These are phyloP conservation scores for Petunia axillaris DNA, from an alignment of 257 asterid species.

Conservation along the genomic window DNA sequence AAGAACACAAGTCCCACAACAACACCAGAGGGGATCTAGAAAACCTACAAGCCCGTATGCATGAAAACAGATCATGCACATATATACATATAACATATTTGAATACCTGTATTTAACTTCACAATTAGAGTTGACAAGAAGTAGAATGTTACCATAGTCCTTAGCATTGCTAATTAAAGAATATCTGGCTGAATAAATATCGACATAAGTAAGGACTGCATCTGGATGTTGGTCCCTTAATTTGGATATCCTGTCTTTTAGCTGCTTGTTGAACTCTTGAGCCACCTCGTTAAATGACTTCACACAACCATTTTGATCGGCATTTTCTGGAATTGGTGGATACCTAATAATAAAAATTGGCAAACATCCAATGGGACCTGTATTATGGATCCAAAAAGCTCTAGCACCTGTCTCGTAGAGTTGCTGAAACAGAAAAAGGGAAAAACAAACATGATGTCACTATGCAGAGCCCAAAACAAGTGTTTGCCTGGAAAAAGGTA, in stretches of 20 bases:
- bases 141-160: conserved; percentile 26
- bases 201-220: conserved; percentile 31
- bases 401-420: conserved; percentile 36
- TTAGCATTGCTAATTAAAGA: conserved; percentile 31
- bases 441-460: not conserved
- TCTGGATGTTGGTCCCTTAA: conserved; percentile 24
- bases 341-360: conserved; percentile 15
- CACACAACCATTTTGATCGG: conserved; percentile 34
- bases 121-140: not conserved
- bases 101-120: not conserved
- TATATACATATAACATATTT: not conserved
- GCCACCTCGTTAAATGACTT: conserved; percentile 31
- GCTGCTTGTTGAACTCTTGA: conserved; percentile 34
- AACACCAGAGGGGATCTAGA: conserved; percentile 22
- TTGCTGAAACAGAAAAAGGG: conserved; percentile 14
- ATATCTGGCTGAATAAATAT: conserved; percentile 36
- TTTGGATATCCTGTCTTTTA: conserved; percentile 22
- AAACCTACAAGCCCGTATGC: conserved; percentile 28
- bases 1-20: conserved; percentile 34
- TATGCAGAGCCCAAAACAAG: not conserved
- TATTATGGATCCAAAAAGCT: conserved; percentile 38
- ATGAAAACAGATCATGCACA: not conserved
- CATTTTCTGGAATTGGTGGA: conserved; percentile 24
- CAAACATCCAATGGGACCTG: conserved; percentile 38
- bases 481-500: not conserved